These are phyloP conservation scores for Sambucus nigra DNA, from an alignment of 129 eudicot species.

Conservation along the genomic window DNA sequence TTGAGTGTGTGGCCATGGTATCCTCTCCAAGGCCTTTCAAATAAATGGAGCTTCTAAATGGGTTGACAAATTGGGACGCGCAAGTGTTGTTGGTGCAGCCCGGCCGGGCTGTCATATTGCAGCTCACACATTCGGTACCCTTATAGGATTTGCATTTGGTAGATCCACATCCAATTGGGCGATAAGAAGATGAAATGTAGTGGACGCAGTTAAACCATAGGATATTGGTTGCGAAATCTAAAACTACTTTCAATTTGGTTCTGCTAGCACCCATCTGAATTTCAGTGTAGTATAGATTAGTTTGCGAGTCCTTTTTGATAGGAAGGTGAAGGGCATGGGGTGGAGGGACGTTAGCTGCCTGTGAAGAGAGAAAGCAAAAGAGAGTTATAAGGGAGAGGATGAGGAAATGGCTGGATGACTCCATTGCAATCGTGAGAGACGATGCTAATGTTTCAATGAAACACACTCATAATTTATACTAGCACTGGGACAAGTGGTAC, in stretches of 20 bases:
- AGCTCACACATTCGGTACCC: neutral
- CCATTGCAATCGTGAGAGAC: too few species aligned
- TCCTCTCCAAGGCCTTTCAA: neutral
- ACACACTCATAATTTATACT: too few species aligned
- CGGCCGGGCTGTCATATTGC: constrained; percentile 6
- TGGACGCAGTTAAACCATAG: constrained; percentile 14
- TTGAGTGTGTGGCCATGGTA: neutral
- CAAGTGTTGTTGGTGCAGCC: constrained; percentile 15
- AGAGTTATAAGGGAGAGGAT: neutral
- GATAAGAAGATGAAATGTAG: constrained; percentile 9
- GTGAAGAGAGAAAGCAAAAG: neutral
- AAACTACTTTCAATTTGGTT: neutral
- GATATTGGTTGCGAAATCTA: constrained; percentile 11
- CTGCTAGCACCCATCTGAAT: neutral
- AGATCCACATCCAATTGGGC: neutral
- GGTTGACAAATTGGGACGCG: neutral
- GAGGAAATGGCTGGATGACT: too few species aligned
- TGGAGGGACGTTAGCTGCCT: neutral
- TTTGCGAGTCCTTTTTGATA: neutral
- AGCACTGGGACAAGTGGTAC: too few species aligned
- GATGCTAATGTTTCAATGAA: neutral
- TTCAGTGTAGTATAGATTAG: neutral
- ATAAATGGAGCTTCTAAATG: neutral
- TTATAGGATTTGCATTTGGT: neutral
- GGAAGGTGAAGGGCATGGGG: neutral